Evolutionary conservation across 129 eudicot genomes (phyloP), one percentile per base, ranked within the genome.

Genomic region (Escallonia rubra): DNA sequence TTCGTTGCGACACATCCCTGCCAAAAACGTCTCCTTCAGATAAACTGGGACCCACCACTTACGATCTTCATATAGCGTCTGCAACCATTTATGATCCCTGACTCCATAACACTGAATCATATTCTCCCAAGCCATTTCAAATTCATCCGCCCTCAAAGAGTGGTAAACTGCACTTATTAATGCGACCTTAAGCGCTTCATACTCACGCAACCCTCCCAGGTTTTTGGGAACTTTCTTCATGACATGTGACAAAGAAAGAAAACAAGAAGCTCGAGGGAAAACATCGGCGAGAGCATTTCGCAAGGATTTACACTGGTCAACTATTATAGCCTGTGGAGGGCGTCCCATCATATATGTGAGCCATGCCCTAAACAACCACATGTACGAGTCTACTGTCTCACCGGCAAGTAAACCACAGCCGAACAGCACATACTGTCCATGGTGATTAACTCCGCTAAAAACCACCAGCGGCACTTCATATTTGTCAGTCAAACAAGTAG

Each of bases 301-400:
- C 83, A 79, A 46, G 57, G 68, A 46, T 52, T 57, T 59, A 54
- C 53, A 63, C 4, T 64, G 59, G 52, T 62, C 70, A 52, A 23
- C 57, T 54, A 79, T 50, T 42, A 79, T 46, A 14, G 71, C 59
- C 43, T 67, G 75, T 15, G 83, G 83, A 47, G 83, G 67, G 14
- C 75, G 83, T 42, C 83, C 83, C 7, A 79, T 64, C 83, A 79
- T 79, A 64, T 68, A 73, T 49, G 83, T 79, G 39, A 79, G 78
- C 83, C 83, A 79, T 16, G 83, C 83, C 66, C 83, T 73, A 63
- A 68, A 69, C 68, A 79, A 53, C 83, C 83, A 79, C 49, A 73
- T 12, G 57, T 44, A 79, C 41, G 83, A 79, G 10, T 79, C 83
- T 42, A 68, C 68, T 10, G 63, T 72, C 59, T 63, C 67, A 13